Percentiles rank a stretch among this genome's conserved stretches.
These are phyloP conservation scores for Cucumis cinereus DNA, from an alignment of 306 rosid species.

Conservation along the genomic window DNA sequence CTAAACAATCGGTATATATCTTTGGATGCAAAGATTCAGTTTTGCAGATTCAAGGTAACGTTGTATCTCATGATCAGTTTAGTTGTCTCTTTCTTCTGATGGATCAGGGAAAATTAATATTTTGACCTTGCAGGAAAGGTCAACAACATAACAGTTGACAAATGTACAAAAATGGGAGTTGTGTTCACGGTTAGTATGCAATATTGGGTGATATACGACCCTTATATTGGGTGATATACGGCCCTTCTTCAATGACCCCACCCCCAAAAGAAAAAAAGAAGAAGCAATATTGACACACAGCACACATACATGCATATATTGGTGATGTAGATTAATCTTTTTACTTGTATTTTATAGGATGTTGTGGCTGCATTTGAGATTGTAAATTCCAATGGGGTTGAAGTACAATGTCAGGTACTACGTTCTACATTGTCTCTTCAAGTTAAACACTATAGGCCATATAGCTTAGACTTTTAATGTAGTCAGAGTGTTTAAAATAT, in stretches of 20 bases:
- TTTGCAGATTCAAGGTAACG: conserved; percentile 79
- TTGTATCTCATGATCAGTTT: conserved; percentile 1
- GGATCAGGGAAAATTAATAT: background rate
- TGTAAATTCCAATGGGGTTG: conserved; percentile 84
- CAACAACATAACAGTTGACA: conserved; percentile 90
- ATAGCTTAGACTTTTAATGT: background rate
- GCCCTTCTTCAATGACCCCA: background rate
- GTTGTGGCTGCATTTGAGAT: conserved; percentile 98
- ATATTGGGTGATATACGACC: conserved; percentile 5
- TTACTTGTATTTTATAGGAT: conserved; percentile 40
- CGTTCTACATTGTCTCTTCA: background rate
- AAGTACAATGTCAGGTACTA: conserved; percentile 92
- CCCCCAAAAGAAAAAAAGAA: background rate
- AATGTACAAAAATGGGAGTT: conserved; percentile 85
- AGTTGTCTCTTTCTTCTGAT: conserved; percentile 1
- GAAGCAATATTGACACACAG: no score
- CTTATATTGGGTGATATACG: conserved; percentile 7
- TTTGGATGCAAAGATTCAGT: conserved; percentile 97
- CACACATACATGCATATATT: no score
- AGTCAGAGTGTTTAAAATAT: background rate
- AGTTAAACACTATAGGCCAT: background rate
- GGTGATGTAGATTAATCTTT: conserved; percentile 6
- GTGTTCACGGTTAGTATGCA: conserved; percentile 58
- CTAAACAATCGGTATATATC: conserved; percentile 85
- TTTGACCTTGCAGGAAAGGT: conserved; percentile 70